Evolutionary conservation across 202 grass and related monocot genomes (phyloP).

Genomic region (Musa balbisiana): DNA sequence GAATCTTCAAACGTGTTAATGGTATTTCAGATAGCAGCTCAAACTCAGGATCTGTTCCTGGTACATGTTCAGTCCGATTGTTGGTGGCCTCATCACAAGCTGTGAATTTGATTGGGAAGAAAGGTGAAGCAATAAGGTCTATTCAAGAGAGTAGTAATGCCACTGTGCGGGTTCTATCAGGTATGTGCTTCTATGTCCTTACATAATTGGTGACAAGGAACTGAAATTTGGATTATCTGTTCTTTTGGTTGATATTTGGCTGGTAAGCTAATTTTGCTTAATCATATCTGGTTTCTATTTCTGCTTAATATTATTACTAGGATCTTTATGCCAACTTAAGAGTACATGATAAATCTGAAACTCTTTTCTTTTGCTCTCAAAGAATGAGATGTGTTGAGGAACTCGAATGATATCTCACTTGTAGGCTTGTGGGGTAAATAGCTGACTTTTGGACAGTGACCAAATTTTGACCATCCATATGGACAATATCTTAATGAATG

Average conservation of each 20-base stretch:
- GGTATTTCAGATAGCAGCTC: slow-evolving; percentile 54
- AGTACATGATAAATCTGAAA: too few species aligned
- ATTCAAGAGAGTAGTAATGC: slow-evolving; percentile 79
- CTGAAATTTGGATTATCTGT: neutral
- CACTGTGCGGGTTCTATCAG: slow-evolving; percentile 32
- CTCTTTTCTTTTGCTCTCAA: too few species aligned
- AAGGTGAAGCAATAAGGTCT: slow-evolving; percentile 81
- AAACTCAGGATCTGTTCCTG: slow-evolving; percentile 29
- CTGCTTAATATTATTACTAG: too few species aligned
- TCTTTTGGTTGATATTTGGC: neutral
- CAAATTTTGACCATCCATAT: too few species aligned
- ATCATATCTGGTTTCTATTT: too few species aligned
- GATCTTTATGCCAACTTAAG: too few species aligned
- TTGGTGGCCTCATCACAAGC: slow-evolving; percentile 87
- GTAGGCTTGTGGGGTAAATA: too few species aligned
- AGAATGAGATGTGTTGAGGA: too few species aligned
- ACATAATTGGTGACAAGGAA: neutral
- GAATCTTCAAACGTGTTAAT: slow-evolving; percentile 80
- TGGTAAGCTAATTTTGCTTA: neutral
- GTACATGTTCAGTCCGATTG: slow-evolving; percentile 55
- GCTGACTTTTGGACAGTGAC: too few species aligned
- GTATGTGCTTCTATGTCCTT: neutral
- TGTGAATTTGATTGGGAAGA: slow-evolving; percentile 95
- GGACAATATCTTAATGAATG: too few species aligned
- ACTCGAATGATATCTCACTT: too few species aligned